Evolutionary conservation across 1,139 yeast species (phyloP), one percentile per base, ranked within the genome.

Genomic region (Williopsis jadinii): DNA sequence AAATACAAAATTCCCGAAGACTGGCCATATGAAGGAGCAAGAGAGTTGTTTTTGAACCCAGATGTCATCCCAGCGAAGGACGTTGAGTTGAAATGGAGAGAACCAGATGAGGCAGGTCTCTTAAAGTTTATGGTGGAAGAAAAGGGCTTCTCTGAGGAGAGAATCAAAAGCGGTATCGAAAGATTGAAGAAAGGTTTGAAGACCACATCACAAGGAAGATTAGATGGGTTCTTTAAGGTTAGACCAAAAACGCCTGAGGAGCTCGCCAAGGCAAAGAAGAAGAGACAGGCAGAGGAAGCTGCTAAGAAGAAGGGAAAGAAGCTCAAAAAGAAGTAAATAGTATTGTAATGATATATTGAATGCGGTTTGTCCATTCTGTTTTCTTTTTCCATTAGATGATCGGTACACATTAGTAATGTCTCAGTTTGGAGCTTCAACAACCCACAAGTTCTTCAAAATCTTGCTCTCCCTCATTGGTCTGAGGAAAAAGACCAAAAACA

Each of bases 1-100:
- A 88, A 88, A 59, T 82, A 80, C 61, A 83, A 80, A 55, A 75
- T 92, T 12, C 98, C 98, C 1, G 97, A 88, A 55, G 80, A 86
- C 52, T 92, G 97, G 97, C 96, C 96, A 3, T 90, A 71, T 57
- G 78, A 76, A 44, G 95, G 84, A 54, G 98, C 96, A 3, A 75
- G 97, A 52, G 78, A 84, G 48, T 66, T 94, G 37, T 90, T 92
- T 58, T 61, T 80, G 55, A 66, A 78, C 15, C 97, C 98, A 0
- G 97, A 92, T 30, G 86, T 88, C 3, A 58, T 69, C 2, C 69
- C 74, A 26, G 80, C 84, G 0, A 63, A 66, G 2, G 83, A 78
- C 1, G 68, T 86, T 3, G 75, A 75, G 3, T 61, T 86, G 55
- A 85, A 85, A 59, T 94, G 98, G 62, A 49, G 48, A 9, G 64